Base-by-base conservation (phyloP, 305 asterid genomes). In the Fraxinus paxiana region DNA sequence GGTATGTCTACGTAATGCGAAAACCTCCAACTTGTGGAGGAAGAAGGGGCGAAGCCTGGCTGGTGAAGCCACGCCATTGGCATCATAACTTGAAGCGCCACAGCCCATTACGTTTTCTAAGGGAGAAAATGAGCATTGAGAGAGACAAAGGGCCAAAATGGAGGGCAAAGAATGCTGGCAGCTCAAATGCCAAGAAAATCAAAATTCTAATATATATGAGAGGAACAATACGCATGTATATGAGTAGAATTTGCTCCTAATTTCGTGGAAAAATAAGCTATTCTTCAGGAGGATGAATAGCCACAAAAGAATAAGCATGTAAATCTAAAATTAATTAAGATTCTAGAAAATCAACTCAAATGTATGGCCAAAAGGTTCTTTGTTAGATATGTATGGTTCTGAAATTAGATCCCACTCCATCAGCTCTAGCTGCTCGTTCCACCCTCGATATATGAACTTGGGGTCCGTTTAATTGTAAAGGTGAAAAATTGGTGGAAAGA, bases 31-130 rank as follows among this genome's bases (percentile, higher is more conserved):
- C 1, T 85, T 80, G 6, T 72, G 82, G 83, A 83, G 78, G 79
- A 87, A 77, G 61, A 87, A 17, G 2, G 90, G 88, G 34, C 85
- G 84, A 73, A 85, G 86, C 81, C 81, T 81, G 56, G 77, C 78
- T 43, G 83, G 84, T 28, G 80, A 15, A 4, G 41, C 17, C 69
- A 56, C 72, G 6, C 87, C 83, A 24, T 79, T 77, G 73, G 75
- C 22, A 41, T 81, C 86, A 18, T 73, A n/a, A 72, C 77, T 85
- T 1, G 88, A 81, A 20, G 61, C 65, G 41, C 82, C 82, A 56
- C 84, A 81, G 78, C 88, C 90, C 88, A 87, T 83, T 73, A 2
- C 43, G 56, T 76, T 7, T 67, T 5, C 70, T 41, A 59, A 12
- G 24, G 78, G 13, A 76, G 73, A 56, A 34, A 78, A 78, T 71